Percentiles rank a stretch among this genome's conserved stretches.
Evolutionary conservation across 805 yeast species (phyloP).

Genomic region (Osmozyma mogii): DNA sequence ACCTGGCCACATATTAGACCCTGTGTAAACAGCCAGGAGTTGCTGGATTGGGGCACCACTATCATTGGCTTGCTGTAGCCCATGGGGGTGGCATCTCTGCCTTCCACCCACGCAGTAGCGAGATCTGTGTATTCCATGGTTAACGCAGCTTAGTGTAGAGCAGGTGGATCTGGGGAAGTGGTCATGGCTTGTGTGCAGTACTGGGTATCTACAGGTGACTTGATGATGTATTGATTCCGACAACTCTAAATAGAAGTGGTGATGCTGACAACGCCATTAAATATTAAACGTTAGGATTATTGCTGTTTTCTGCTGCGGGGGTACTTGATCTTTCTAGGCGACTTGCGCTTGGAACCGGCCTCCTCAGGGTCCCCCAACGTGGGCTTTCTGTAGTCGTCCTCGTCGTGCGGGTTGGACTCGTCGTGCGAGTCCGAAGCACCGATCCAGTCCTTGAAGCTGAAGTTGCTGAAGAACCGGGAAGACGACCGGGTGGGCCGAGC

Average conservation of each 20-base stretch:
- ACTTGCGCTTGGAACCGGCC: too few relatives aligned
- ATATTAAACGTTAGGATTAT: too few relatives aligned
- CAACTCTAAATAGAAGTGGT: too few relatives aligned
- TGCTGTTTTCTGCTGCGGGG: slow-evolving; percentile 1
- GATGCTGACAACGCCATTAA: too few relatives aligned
- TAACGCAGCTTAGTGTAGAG: neutral
- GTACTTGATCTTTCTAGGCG: slow-evolving; percentile 3
- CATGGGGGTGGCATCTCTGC: neutral
- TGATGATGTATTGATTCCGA: neutral
- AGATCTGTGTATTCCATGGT: neutral
- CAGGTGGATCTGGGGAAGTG: neutral
- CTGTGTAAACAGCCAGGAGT: slow-evolving; percentile 63
- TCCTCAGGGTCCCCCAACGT: neutral
- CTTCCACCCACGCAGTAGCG: slow-evolving; percentile 3
- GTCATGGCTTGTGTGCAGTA: neutral
- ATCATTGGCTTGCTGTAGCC: too few relatives aligned
- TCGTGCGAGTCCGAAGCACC: slow-evolving; percentile 23
- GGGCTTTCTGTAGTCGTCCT: slow-evolving; percentile 5
- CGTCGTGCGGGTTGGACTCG: slow-evolving; percentile 20
- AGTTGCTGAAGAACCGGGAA: slow-evolving; percentile 32
- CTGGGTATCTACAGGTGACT: neutral
- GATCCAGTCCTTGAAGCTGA: slow-evolving; percentile 39
- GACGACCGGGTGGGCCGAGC: slow-evolving; percentile 20
- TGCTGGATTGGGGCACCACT: too few relatives aligned
- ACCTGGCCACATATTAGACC: slow-evolving; percentile 70